Percentiles rank a stretch among this genome's conserved stretches.
Conservation (phyloP, 2,329 filamentous ascomycete species). For the Zalaria obscura region DNA sequence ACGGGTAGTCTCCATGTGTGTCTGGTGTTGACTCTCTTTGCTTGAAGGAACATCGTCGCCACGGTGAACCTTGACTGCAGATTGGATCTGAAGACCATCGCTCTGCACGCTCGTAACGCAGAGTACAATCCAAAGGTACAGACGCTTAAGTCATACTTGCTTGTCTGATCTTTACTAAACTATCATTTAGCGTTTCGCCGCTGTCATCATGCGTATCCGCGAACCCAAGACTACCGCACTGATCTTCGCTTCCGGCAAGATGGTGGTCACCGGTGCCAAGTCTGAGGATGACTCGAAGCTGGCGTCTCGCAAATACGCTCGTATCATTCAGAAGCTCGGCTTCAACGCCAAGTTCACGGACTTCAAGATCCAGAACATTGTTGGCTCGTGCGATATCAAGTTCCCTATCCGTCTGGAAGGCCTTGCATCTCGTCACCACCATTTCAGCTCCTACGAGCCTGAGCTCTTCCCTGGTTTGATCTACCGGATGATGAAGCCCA, state of each 20-base stretch:
- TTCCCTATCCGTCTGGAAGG: slow-evolving; percentile 96
- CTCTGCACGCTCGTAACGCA: slow-evolving; percentile 91
- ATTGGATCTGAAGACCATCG: slow-evolving; percentile 96
- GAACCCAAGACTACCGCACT: slow-evolving; percentile 96
- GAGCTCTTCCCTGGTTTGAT: slow-evolving; percentile 98
- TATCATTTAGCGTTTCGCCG: slow-evolving; percentile 73
- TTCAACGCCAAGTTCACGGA: slow-evolving; percentile 99
- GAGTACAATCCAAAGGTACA: slow-evolving; percentile 96
- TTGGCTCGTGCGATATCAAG: slow-evolving; percentile 97
- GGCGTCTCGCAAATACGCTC: slow-evolving; percentile 91
- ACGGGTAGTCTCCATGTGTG: slow-evolving; percentile 16
- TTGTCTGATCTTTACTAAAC: slow-evolving; percentile 25
- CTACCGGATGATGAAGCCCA: slow-evolving; percentile 97
- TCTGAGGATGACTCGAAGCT: slow-evolving; percentile 89
- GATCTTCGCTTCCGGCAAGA: slow-evolving; percentile 97
- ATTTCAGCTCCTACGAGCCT: slow-evolving; percentile 98
- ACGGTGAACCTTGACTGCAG: slow-evolving; percentile 97
- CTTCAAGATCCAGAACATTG: slow-evolving; percentile 99
- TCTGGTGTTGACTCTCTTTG: slow-evolving; percentile 23
- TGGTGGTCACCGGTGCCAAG: slow-evolving; percentile 64
- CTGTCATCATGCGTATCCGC: slow-evolving; percentile 98
- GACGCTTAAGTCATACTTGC: slow-evolving; percentile 3
- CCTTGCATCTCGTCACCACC: slow-evolving; percentile 91
- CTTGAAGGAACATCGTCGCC: slow-evolving; percentile 87
- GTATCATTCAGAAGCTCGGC: slow-evolving; percentile 98